Conservation (phyloP, 495 filamentous ascomycete species). For the Cryomyces minteri region DNA sequence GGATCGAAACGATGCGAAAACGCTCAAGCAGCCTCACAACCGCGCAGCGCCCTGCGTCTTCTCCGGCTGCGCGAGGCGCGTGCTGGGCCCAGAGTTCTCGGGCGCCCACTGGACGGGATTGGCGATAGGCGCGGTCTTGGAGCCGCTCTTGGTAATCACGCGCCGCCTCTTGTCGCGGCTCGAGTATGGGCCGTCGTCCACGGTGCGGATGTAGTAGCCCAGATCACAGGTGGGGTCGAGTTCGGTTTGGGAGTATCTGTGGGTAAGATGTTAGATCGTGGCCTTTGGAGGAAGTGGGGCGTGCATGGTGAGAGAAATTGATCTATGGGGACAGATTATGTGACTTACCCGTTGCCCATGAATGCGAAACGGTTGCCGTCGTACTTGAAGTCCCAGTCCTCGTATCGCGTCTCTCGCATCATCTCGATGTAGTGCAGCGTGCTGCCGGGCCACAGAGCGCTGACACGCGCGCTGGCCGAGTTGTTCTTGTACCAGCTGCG, state of each 20-base stretch:
- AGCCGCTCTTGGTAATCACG: constrained; percentile 14
- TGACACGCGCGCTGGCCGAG: constrained; percentile 29
- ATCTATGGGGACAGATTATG: too few species aligned
- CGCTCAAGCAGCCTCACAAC: too few species aligned
- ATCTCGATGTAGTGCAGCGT: constrained; percentile 17
- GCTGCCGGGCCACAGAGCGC: constrained; percentile 14
- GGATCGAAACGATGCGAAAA: too few species aligned
- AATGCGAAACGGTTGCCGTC: constrained; percentile 27
- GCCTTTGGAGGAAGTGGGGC: too few species aligned
- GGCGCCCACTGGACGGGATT: too few species aligned
- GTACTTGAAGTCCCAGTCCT: constrained; percentile 25
- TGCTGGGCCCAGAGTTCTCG: too few species aligned
- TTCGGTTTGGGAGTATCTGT: constrained; percentile 11
- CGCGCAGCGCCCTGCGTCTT: too few species aligned
- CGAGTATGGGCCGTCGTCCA: constrained; percentile 19
- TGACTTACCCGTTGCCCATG: constrained; percentile 31
- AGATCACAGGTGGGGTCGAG: constrained; percentile 18
- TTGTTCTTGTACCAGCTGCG: constrained; percentile 34
- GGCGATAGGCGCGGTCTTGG: too few species aligned
- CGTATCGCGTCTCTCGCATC: constrained; percentile 14
- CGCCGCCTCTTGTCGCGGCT: constrained; percentile 12
- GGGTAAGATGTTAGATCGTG: too few species aligned
- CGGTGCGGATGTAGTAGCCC: constrained; percentile 23
- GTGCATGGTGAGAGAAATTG: too few species aligned
- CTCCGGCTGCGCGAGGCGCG: too few species aligned